phyloP scores from a whole-genome alignment of 78 protist species.

The Isochrysis galbana region DNA sequence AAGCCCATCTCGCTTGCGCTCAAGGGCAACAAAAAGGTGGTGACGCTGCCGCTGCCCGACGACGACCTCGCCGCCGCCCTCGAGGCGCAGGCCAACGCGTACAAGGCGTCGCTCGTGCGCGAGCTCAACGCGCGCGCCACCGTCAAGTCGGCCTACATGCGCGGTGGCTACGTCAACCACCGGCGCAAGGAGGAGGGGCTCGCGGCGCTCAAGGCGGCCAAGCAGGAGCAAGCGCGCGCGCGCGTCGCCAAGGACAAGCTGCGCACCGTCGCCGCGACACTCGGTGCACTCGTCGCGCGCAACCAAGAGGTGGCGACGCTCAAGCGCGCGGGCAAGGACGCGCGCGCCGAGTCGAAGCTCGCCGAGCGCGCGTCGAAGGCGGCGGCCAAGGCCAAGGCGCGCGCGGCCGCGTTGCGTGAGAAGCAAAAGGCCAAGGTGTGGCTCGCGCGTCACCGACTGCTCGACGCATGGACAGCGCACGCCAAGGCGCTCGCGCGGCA shows the following conservation, averaged over 20 bases:
- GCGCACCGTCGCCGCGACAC: conserved; percentile 3
- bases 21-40: conserved; percentile 5
- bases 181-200: background rate
- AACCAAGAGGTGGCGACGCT: background rate
- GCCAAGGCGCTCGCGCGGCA: background rate
- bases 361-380: background rate
- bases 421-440: background rate
- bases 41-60: background rate
- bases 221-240: background rate
- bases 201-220: background rate
- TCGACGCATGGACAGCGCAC: background rate
- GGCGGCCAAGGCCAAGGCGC: background rate
- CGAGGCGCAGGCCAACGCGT: background rate
- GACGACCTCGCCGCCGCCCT: background rate
- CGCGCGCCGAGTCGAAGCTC: background rate
- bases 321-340: background rate
- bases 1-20: background rate
- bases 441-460: background rate
- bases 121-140: background rate
- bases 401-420: background rate
- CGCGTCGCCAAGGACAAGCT: conserved; percentile 26
- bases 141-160: background rate
- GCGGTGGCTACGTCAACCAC: conserved; percentile 6
- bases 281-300: background rate
- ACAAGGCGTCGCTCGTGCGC: background rate